Evolutionary conservation across 2,329 filamentous ascomycete species (phyloP), one percentile per base, ranked within the genome.

Genomic region (Albophoma yamanashiensis): DNA sequence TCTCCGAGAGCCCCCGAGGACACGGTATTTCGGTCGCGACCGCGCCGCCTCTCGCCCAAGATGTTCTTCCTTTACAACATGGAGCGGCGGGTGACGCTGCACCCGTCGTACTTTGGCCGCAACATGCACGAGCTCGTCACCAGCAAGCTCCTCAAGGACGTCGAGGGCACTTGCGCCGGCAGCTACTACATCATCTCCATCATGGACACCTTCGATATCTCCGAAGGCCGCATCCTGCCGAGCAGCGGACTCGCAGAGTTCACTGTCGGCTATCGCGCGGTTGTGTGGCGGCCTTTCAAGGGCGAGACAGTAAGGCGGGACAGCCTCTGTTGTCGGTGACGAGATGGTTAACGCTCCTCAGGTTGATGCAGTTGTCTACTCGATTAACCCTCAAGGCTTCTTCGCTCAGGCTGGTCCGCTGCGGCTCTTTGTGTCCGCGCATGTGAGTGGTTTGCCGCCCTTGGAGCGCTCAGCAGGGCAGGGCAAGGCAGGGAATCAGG

Each of bases 1-100:
- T 17, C 20, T 34, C 31, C 8, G 11, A 38, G 20, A 22, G 20
- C 3, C 17, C 17, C 14, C 31, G 20, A 55, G 31, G 6, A 22
- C 20, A 38, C 31, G 11, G 9, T 34, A 22, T 38, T 15, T 1
- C 11, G 11, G n/a, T 20, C 57, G 20, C 39, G 38, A 22, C 25
- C 40, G 40, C 62, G 20, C 2, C 42, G 12, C 60, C 62, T 34
- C 58, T 63, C 42, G 59, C 59, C 64, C 75, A 77, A 64, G 68
- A 99, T 99, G 94, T 99, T 97, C 77, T 99, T 99, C 80, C 89
- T 99, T 65, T 91, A 96, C 77, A 93, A 96, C 72, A 88, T 97
- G 76, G 92, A 96, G 78, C 92, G 93, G 72, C 89, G 91, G 71
- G 92, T 97, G 69, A 92, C 91, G 67, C 84, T 99, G 70, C 94